Evolutionary conservation across 805 yeast genomes (phyloP), one percentile per base, ranked within the genome.

Genomic region (Candida ortonii): DNA sequence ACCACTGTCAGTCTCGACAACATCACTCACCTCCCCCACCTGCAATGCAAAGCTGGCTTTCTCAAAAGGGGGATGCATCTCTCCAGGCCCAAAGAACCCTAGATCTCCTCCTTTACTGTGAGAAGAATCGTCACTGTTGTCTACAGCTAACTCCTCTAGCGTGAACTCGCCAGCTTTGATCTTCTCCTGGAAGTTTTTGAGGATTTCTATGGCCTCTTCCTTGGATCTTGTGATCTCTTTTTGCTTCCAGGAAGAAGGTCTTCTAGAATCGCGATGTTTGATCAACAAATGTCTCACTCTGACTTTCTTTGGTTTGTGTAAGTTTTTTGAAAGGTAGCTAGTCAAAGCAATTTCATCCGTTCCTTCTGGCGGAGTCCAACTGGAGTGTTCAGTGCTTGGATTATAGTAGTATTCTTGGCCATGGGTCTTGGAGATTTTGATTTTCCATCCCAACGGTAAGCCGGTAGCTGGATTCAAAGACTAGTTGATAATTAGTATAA

Each of bases 1-100:
- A 15, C 98, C 98, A 47, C 94, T 82, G 52, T 82, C 94, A 12
- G 89, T 77, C 62, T 88, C 97, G 11, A 93, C 84, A 17, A 88
- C 75, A 27, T 76, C 84, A 52, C 93, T 81, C 28, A 84, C 59
- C 55, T 89, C 93, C 14, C 96, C 96, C 14, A 87, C 80, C 45
- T 84, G 76, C 46, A 93, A 66, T 4, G 64, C 79, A 57, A 84
- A 90, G 2, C 96, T 80, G 2, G 93, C 95, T 40, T 79, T 79
- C 61, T 93, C 98, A 54, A 93, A 93, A 39, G 82, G 65, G 22
- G 96, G 96, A 61, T 93, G 97, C 98, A 93, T 93, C 50, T 82
- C 88, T 24, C 96, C 96, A 41, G 71, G 78, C 16, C 84, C 86
- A 55, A 93, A 93, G 53, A 65, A 78, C 0, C 98, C 97, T 50